Base-by-base conservation (phyloP, 768 basidiomycete genomes). In the Boletus tomentosulus region DNA sequence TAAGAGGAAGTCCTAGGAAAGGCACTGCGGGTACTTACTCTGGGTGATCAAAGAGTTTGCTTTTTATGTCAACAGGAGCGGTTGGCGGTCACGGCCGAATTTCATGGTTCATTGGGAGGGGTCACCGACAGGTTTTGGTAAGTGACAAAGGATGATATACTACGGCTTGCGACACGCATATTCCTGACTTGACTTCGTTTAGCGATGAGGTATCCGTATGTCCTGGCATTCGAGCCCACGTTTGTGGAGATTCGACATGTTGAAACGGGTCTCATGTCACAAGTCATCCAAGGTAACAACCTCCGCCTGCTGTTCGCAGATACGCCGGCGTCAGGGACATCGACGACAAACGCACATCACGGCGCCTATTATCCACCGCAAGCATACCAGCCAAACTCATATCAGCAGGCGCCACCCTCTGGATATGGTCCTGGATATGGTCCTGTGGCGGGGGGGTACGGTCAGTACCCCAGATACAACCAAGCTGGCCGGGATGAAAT, bases 61-160 rank as follows among this genome's bases (percentile, higher is more conserved):
- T 0, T 98, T 99, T 68, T 98, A 98, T 70, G 94, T 99, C 59
- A 96, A 98, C 72, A 92, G 91, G 76, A 95, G 86, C 57, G 97
- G 97, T 3, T 89, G 92, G 76, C 78, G 93, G 56, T 92, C 95
- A 46, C 77, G 91, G 49, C 87, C 83, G 57, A 86, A 92, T 53
- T 98, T 98, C 77, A 91, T 95, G 81, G 91, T 98, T 13, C 80
- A 90, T 58, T 99, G 97, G 97, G 96, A 98, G 71, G 97, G 97
- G 9, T 78, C 77, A 42, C 97, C 97, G 0, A 91, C 92, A 6
- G 87, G 89, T 35, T 98, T 99, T 64, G 97, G 96, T 97, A 68
- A 65, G 91, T 74, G 3, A n/a, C 27, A 30, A 31, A 34, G 19
- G 24, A 37, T 25, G 24, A 37, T 16, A 24, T 27, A 27, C n/a